Conservation (phyloP, 208 protist genomes). For the Trypanosoma grayi region DNA sequence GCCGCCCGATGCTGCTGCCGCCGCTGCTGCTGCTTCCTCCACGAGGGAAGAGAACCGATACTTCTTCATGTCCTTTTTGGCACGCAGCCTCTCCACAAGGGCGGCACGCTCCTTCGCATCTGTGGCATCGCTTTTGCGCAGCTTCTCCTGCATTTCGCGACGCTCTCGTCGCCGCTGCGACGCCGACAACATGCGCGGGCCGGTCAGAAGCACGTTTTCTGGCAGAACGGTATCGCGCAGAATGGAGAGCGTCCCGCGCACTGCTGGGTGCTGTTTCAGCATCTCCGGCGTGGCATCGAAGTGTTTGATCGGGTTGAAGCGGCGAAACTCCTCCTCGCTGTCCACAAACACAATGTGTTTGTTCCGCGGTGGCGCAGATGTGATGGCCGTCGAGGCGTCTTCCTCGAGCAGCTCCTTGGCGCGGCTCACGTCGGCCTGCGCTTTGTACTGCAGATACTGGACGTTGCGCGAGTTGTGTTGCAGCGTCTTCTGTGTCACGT, state of each 20-base stretch:
- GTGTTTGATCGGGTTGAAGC: conserved; percentile 71
- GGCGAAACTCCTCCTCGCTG: conserved; percentile 69
- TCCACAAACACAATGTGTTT: conserved; percentile 88
- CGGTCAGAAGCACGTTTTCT: conserved; percentile 74
- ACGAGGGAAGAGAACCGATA: conserved; percentile 59
- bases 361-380: conserved; percentile 59
- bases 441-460: conserved; percentile 86
- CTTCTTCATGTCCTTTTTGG: conserved; percentile 64
- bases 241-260: conserved; percentile 66
- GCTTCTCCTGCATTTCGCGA: conserved; percentile 61
- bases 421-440: conserved; percentile 52
- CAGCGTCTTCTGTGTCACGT: conserved; percentile 62
- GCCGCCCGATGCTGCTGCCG: conserved; percentile 16
- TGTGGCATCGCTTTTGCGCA: conserved; percentile 33
- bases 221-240: conserved; percentile 81
- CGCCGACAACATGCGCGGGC: conserved; percentile 57
- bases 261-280: conserved; percentile 78
- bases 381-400: conserved; percentile 64
- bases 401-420: conserved; percentile 78
- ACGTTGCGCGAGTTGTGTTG: conserved; percentile 71
- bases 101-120: conserved; percentile 32
- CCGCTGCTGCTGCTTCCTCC: conserved; percentile 16
- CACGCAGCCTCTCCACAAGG: conserved; percentile 40
- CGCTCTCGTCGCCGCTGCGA: conserved; percentile 74
- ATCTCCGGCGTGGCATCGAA: conserved; percentile 86